Conservation (phyloP, 495 filamentous ascomycete genomes). For the Trichocladium uniseriatum region DNA sequence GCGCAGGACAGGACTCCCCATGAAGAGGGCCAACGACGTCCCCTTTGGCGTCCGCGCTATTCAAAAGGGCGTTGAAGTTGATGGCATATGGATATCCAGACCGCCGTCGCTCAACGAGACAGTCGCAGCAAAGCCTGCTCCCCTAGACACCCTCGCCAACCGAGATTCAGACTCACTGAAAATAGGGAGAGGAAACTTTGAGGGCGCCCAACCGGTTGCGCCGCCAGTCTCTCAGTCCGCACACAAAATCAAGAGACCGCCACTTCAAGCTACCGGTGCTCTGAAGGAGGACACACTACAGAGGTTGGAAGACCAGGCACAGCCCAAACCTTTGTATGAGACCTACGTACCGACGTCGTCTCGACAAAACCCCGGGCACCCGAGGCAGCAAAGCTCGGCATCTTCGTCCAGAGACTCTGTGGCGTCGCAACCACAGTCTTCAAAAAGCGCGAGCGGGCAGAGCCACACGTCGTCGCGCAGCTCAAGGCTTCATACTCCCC, state of each 20-base stretch:
- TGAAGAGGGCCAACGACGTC: slow-evolving; percentile 48
- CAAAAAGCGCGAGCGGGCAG: slow-evolving; percentile 14
- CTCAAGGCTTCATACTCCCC: slow-evolving; percentile 15
- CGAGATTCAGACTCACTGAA: slow-evolving; percentile 14
- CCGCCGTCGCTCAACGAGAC: slow-evolving; percentile 44
- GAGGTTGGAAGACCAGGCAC: slow-evolving; percentile 26
- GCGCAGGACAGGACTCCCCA: slow-evolving; percentile 40
- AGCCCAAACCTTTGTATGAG: slow-evolving; percentile 11
- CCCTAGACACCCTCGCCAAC: slow-evolving; percentile 25
- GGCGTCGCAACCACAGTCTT: slow-evolving; percentile 22
- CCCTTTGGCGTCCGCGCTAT: slow-evolving; percentile 87
- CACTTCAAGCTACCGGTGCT: slow-evolving; percentile 7
- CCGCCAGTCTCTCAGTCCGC: slow-evolving; percentile 14
- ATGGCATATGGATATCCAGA: slow-evolving; percentile 81
- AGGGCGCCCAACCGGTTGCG: slow-evolving; percentile 7
- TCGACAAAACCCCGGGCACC: slow-evolving; percentile 1
- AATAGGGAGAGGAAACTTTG: slow-evolving; percentile 7
- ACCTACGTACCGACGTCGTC: slow-evolving; percentile 14
- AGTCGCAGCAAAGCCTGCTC: slow-evolving; percentile 21
- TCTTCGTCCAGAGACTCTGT: slow-evolving; percentile 31
- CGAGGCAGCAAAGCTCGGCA: slow-evolving; percentile 23
- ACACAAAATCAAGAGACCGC: background rate
- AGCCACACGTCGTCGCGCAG: slow-evolving; percentile 21
- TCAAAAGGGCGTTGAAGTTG: slow-evolving; percentile 73
- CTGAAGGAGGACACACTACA: slow-evolving; percentile 30